A percentile compares a stretch with the other conserved stretches of the same genome.
Evolutionary conservation across 176 grass and related monocot species (phyloP).

Genomic region (Aegilops longissima): DNA sequence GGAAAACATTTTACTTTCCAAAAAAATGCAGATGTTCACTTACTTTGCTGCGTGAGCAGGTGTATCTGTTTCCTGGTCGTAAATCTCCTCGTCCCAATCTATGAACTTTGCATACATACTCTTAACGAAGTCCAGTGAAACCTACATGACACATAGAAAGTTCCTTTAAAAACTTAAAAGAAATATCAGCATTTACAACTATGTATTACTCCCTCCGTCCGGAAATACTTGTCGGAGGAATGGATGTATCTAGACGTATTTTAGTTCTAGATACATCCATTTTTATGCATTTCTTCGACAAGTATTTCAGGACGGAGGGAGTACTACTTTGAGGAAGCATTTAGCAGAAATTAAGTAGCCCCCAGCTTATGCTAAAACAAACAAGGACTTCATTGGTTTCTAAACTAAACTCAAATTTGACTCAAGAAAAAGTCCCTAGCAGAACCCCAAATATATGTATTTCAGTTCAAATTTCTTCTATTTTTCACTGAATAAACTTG

Average conservation of each 20-base stretch:
- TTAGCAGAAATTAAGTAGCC: background rate
- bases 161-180: background rate
- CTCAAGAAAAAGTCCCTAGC: background rate
- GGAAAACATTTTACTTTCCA: background rate
- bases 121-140: slow-evolving; percentile 97
- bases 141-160: slow-evolving; percentile 51
- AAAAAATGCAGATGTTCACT: background rate
- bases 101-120: slow-evolving; percentile 97
- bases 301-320: too few relatives aligned
- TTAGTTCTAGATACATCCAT: too few relatives aligned
- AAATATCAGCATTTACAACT: background rate
- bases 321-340: background rate
- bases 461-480: background rate
- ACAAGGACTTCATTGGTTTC: background rate
- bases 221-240: too few relatives aligned
- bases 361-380: slow-evolving; percentile 25
- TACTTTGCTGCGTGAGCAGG: slow-evolving; percentile 97
- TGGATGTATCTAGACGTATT: too few relatives aligned
- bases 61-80: slow-evolving; percentile 80
- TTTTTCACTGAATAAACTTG: background rate
- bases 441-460: background rate
- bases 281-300: too few relatives aligned
- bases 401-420: background rate
- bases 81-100: slow-evolving; percentile 99
- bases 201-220: background rate